Conservation (phyloP, 2,329 filamentous ascomycete species). For the Coniochaeta hoffmannii region DNA sequence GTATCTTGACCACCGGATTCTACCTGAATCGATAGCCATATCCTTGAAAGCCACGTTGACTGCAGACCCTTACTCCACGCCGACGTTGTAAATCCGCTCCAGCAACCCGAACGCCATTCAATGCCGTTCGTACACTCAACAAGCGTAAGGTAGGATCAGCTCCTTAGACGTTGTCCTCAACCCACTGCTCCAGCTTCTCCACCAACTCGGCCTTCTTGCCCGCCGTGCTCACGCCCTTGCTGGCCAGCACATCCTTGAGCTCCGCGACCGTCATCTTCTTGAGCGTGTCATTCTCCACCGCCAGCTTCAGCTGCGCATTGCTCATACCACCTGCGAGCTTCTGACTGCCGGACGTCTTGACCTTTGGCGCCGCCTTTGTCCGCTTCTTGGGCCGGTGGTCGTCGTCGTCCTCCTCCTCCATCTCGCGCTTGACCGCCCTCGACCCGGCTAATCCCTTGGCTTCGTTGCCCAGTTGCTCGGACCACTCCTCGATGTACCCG, state of each 20-base stretch:
- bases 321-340: conserved; percentile 27
- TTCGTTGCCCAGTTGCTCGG: conserved; percentile 56
- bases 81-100: too few relatives aligned
- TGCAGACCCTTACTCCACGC: too few relatives aligned
- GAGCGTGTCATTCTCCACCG: conserved; percentile 36
- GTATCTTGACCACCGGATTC: too few relatives aligned
- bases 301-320: conserved; percentile 38
- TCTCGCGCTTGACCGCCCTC: conserved; percentile 44
- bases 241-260: conserved; percentile 40
- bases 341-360: conserved; percentile 20
- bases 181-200: conserved; percentile 49
- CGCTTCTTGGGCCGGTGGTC: conserved; percentile 36
- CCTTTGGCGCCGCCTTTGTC: conserved; percentile 20
- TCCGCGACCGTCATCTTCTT: conserved; percentile 47
- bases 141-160: not conserved
- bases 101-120: not conserved
- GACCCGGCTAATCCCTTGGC: conserved; percentile 26
- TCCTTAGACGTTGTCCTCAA: conserved; percentile 34
- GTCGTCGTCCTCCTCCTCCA: conserved; percentile 35
- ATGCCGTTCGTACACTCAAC: not conserved
- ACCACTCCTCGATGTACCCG: conserved; percentile 71
- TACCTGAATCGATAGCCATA: too few relatives aligned
- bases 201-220: conserved; percentile 49
- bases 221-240: conserved; percentile 37
- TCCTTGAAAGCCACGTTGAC: too few relatives aligned